A percentile compares a stretch with the other conserved stretches of the same genome.
Conservation (phyloP, 1,284 basidiomycete species). For the Clitocybe nebularis region DNA sequence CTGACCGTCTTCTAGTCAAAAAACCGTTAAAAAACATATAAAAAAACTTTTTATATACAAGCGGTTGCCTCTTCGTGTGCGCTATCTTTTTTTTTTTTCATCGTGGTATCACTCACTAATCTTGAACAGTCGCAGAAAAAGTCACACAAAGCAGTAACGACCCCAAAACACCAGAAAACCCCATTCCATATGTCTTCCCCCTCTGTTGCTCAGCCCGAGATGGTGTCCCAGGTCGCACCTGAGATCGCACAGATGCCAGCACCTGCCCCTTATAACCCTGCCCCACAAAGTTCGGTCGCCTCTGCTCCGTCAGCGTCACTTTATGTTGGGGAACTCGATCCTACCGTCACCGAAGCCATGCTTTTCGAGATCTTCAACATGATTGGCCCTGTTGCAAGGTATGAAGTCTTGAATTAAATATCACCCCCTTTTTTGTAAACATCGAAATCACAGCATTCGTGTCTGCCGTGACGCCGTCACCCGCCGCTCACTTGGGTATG, state of each 20-base stretch:
- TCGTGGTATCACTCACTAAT: constrained; percentile 17
- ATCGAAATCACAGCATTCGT: constrained; percentile 72
- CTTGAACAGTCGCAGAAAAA: constrained; percentile 63
- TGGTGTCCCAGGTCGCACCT: constrained; percentile 21
- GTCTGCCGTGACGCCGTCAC: constrained; percentile 99
- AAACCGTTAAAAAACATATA: constrained; percentile 55
- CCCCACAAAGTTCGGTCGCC: constrained; percentile 49
- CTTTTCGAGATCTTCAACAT: constrained; percentile 99
- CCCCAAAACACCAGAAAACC: constrained; percentile 25
- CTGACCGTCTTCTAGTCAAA: constrained; percentile 34
- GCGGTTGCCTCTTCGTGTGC: constrained; percentile 72
- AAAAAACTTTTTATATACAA: constrained; percentile 53
- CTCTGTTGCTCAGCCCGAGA: constrained; percentile 37
- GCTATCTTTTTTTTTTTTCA: constrained; percentile 18
- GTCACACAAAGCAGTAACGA: constrained; percentile 80
- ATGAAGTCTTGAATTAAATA: constrained; percentile 23
- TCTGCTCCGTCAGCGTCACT: constrained; percentile 86
- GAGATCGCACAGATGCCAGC: constrained; percentile 38
- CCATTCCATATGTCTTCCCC: constrained; percentile 58
- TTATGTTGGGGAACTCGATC: constrained; percentile 99
- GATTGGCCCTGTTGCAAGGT: constrained; percentile 98
- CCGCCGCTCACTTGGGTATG: constrained; percentile 98
- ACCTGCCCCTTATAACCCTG: constrained; percentile 55
- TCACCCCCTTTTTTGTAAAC: constrained; percentile 3
- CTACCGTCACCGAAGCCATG: constrained; percentile 98